These are phyloP conservation scores for Aphanomyces stellatus DNA, from an alignment of 352 stramenopile genomes.

Conservation along the genomic window DNA sequence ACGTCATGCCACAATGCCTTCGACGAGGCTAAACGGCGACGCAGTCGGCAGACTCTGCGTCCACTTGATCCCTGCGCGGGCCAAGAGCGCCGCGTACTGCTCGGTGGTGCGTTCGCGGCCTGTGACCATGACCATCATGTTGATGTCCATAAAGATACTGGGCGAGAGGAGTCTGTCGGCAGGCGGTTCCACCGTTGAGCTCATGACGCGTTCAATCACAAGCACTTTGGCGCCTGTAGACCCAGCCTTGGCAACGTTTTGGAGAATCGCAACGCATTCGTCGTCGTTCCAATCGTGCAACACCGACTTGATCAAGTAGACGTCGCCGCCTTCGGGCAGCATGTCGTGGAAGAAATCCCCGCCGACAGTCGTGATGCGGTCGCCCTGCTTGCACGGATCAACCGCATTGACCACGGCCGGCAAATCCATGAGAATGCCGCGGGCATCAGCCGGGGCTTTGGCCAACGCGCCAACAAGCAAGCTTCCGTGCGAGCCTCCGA, in stretches of 20 bases:
- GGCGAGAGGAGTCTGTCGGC: not conserved
- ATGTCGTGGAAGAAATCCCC: not conserved
- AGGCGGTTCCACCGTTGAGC: not conserved
- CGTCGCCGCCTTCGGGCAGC: not conserved
- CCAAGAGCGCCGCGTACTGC: not conserved
- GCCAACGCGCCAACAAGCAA: not conserved
- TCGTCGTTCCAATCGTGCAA: slow-evolving; percentile 5
- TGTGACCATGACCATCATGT: not conserved
- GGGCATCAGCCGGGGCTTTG: not conserved
- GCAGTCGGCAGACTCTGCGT: not conserved
- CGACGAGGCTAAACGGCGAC: not conserved
- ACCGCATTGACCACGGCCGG: not conserved
- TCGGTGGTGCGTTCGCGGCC: not conserved
- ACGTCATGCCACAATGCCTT: not conserved
- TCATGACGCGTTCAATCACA: not conserved
- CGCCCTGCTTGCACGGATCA: too few relatives aligned
- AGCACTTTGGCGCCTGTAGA: not conserved
- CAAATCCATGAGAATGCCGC: not conserved
- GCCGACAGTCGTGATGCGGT: not conserved
- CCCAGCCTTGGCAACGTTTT: not conserved
- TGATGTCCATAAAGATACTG: not conserved
- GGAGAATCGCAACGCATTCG: not conserved
- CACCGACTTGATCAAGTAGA: not conserved
- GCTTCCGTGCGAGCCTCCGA: not conserved
- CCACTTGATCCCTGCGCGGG: not conserved